Base-by-base conservation (phyloP, 441 rosid genomes). In the Hura crepitans region DNA sequence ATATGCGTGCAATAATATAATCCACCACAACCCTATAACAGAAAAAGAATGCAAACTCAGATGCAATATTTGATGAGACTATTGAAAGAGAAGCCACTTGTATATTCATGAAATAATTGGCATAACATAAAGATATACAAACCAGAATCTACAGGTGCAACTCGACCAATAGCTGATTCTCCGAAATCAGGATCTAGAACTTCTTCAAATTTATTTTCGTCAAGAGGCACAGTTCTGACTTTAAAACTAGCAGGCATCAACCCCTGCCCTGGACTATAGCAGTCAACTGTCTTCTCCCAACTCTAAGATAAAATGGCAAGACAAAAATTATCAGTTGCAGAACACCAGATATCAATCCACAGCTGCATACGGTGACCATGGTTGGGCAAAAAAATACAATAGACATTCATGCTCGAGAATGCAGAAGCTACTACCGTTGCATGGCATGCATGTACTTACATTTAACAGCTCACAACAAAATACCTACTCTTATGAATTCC, bases 221-320 rank as follows among this genome's bases (percentile, higher is more conserved):
- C 94, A 42, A 82, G 81, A 62, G 92, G 91, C 67, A 74, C 85
- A 45, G 82, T 76, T 81, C 79, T 82, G 77, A 94, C 97, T 85
- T 92, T 94, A 67, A 94, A 94, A 84, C 97, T 94, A 65, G 97
- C 97, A 17, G 97, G 99, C 97, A 91, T 91, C 82, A 93, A 61
- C 69, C 97, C 98, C 72, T 87, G 96, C 61, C 97, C 97, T 27
- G 98, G 97, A 81, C 96, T 93, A 77, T 91, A 81, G 78, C 97
- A 91, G 85, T 93, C 97, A 69, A 93, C 97, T 50, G 98, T 93
- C 79, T 94, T 94, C 93, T 94, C 97, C 99, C 99, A 94, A 79
- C 99, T 94, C 99, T 93, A 71, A 31, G 50, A 78, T n/a, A n/a
- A n/a, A n/a, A n/a, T n/a, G n/a, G 58, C 54, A 69, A 30, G n/a